Evolutionary conservation across 2,329 filamentous ascomycete species (phyloP).

Genomic region (Cytospora piceicola): DNA sequence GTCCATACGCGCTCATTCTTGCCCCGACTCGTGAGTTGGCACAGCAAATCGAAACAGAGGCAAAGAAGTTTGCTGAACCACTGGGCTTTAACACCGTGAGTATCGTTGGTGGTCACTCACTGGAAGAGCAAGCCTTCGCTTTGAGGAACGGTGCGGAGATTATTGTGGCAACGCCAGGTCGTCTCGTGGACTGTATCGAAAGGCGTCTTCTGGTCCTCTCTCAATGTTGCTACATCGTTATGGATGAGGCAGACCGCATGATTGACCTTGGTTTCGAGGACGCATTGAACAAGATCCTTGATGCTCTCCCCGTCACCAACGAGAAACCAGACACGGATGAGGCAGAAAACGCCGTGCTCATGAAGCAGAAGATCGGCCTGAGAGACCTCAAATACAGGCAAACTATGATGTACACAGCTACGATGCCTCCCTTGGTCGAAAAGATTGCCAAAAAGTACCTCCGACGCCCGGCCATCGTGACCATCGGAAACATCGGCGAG

Average conservation of each 20-base stretch:
- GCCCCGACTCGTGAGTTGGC: conserved; percentile 96
- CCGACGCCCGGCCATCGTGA: conserved; percentile 88
- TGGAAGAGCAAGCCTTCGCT: conserved; percentile 91
- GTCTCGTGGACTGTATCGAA: conserved; percentile 96
- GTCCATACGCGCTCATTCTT: conserved; percentile 95
- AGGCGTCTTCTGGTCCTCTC: conserved; percentile 85
- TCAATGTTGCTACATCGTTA: conserved; percentile 98
- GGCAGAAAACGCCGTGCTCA: conserved; percentile 83
- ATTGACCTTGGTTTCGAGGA: conserved; percentile 98
- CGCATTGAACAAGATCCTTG: conserved; percentile 94
- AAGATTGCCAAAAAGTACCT: conserved; percentile 97
- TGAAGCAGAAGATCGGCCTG: conserved; percentile 77
- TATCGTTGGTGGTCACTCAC: conserved; percentile 94
- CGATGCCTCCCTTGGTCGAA: conserved; percentile 91
- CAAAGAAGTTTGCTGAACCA: conserved; percentile 86
- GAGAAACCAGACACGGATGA: conserved; percentile 94
- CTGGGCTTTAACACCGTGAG: conserved; percentile 94
- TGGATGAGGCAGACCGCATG: conserved; percentile 99
- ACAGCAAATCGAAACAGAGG: conserved; percentile 95
- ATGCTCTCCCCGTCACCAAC: conserved; percentile 88
- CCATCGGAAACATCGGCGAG: conserved; percentile 91
- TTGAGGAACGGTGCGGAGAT: conserved; percentile 94
- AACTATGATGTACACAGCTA: conserved; percentile 99
- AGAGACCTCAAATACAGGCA: conserved; percentile 80
- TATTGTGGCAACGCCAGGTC: conserved; percentile 96